These are phyloP conservation scores for Oryza meridionalis DNA, from an alignment of 176 grass and related monocot species.

Conservation along the genomic window DNA sequence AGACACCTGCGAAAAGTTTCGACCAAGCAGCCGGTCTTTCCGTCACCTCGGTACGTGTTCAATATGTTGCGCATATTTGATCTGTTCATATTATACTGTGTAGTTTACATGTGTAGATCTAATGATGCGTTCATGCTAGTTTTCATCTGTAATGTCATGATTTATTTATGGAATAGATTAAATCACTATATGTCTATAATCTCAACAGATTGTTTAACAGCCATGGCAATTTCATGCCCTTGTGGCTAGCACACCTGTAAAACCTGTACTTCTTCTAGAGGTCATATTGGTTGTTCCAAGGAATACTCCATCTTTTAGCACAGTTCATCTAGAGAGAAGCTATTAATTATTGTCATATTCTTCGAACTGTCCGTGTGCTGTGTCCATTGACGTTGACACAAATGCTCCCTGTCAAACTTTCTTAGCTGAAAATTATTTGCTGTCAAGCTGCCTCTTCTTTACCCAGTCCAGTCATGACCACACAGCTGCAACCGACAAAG, in stretches of 20 bases:
- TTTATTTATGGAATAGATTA: too few relatives aligned
- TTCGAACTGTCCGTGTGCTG: constrained; percentile 4
- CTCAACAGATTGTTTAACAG: background rate
- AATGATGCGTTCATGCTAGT: too few relatives aligned
- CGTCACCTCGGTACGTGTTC: too few relatives aligned
- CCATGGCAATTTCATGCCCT: background rate
- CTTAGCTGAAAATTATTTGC: constrained; percentile 17
- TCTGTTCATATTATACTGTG: too few relatives aligned
- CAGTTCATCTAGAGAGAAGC: constrained; percentile 11
- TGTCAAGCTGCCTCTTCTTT: constrained; percentile 43
- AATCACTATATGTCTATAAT: too few relatives aligned
- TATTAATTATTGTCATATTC: constrained; percentile 10
- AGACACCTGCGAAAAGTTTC: too few relatives aligned
- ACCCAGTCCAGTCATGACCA: constrained; percentile 31
- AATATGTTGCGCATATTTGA: too few relatives aligned
- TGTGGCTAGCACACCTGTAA: constrained; percentile 1
- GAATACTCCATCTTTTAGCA: background rate
- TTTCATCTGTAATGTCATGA: too few relatives aligned
- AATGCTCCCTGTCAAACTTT: constrained; percentile 25
- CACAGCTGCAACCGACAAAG: background rate
- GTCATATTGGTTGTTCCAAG: constrained; percentile 21
- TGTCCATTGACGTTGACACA: constrained; percentile 15
- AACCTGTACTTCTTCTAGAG: background rate
- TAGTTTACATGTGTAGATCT: too few relatives aligned
- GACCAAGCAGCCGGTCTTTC: too few relatives aligned